Base-by-base conservation (phyloP, 768 basidiomycete genomes). In the Kwoniella heveanensis region DNA sequence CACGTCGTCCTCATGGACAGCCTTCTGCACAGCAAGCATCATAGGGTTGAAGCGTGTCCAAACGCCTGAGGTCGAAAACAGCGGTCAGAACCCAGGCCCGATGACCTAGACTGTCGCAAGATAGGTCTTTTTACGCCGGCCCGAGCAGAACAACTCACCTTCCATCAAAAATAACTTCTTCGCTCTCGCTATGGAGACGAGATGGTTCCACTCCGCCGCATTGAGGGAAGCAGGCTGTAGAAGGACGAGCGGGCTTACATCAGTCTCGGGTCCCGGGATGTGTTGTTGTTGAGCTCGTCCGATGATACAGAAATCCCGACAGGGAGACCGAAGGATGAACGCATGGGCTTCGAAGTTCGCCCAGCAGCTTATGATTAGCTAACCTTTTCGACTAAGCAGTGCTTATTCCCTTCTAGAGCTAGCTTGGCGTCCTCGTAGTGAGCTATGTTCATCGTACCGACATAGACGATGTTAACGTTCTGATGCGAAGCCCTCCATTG, bases 121-220 rank as follows among this genome's bases (percentile, higher is more conserved):
- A n/a, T n/a, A n/a, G n/a, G n/a, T n/a, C n/a, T n/a, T n/a, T n/a
- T n/a, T n/a, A n/a, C n/a, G n/a, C n/a, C n/a, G n/a, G n/a, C n/a
- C n/a, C 32, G 32, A 32, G 32, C 32, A 5, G 7, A 32, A 17
- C 37, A 22, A 57, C 68, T 65, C 64, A 60, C 79, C 80, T 60
- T 81, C 80, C 78, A 80, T 79, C 7, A 81, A 55, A 55, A 80
- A 81, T 4, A 76, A 32, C n/a, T 68, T 60, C 71, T 80, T 79
- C 24, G 49, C 57, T 32, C 70, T 70, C 1, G 80, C 80, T 21
- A 81, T 62, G n/a, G 64, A 65, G 29, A 70, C 62, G 8, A 81
- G 64, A 13, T 59, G 54, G 44, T 65, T 57, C 57, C 77, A 74
- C 50, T 81, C 79, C 1, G 62, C 67, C 1, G 69, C 75, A 54